Base-by-base conservation (phyloP, 2,329 filamentous ascomycete genomes). In the Clarireedia paspali region DNA sequence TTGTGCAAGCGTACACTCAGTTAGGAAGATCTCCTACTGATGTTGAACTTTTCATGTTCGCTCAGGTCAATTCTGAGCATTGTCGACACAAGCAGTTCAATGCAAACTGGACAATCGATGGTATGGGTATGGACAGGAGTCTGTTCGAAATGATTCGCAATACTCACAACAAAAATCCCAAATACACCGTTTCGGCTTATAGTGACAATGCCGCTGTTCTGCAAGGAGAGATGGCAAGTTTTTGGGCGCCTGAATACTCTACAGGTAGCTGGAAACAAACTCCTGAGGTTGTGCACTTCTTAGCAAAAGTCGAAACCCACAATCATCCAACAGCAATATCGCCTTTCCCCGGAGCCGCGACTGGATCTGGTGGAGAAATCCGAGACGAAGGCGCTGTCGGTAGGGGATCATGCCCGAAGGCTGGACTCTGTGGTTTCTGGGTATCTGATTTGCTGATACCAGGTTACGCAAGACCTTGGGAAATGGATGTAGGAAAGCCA, bases 11-110 rank as follows among this genome's bases (percentile, higher is more conserved):
- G 44, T 94, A 90, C 72, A 83, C 82, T 5, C 80, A 67, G 52
- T 50, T 84, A 17, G 81, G 83, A 60, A 76, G 84, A 39, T 75
- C 81, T 49, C 89, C 89, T 1, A 60, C 65, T 59, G 94, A 97
- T 70, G 89, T 97, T 46, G 94, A 99, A 74, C 79, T 97, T 23
- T 97, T 97, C 78, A 97, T 97, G 94, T 99, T 97, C 71, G 92
- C 92, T 15, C 94, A 99, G 74, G 92, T 99, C 70, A 97, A 97
- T 76, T 97, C 92, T 3, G 94, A 99, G 77, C 92, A 97, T 73
- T 96, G 70, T 59, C 67, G 73, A 50, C 74, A 77, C 59, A 95
- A 96, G 77, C 88, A 95, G 66, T 99, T 99, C 81, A 99, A 99
- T 72, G 91, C 94, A 27, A 86, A 85, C 57, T 99, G 94, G 90